Conservation (phyloP, 257 asterid genomes). For the Petrea volubilis region DNA sequence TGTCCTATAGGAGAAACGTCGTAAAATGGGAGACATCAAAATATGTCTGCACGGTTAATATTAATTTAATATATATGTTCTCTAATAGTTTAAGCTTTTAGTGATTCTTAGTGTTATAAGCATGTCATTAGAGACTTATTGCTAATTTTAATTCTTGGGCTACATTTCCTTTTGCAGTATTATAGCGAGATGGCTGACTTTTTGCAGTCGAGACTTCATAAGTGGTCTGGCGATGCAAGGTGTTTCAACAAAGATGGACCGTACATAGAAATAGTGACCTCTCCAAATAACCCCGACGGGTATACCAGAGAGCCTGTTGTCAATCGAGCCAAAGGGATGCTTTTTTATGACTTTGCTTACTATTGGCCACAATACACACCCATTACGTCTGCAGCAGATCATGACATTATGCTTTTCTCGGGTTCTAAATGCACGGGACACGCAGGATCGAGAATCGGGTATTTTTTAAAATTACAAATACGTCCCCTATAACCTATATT, state of each 20-base stretch:
- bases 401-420: slow-evolving; percentile 78
- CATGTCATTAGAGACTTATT: too few species aligned
- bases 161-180: slow-evolving; percentile 36
- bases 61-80: too few species aligned
- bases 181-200: slow-evolving; percentile 61
- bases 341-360: slow-evolving; percentile 74
- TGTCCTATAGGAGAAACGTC: too few species aligned
- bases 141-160: not conserved
- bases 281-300: slow-evolving; percentile 85
- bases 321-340: slow-evolving; percentile 43
- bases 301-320: slow-evolving; percentile 53
- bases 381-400: slow-evolving; percentile 58
- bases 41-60: too few species aligned
- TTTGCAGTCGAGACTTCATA: slow-evolving; percentile 51
- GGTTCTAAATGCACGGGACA: slow-evolving; percentile 92
- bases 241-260: slow-evolving; percentile 47
- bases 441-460: slow-evolving; percentile 97
- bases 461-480: too few species aligned
- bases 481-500: too few species aligned
- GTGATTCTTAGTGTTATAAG: too few species aligned
- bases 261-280: slow-evolving; percentile 70
- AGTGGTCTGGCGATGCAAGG: slow-evolving; percentile 81
- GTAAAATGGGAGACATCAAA: too few species aligned
- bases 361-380: slow-evolving; percentile 94
- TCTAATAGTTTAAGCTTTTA: too few species aligned